phyloP scores from a whole-genome alignment of 2,329 filamentous ascomycete genomes.

The Sclerotinia spermophila region DNA sequence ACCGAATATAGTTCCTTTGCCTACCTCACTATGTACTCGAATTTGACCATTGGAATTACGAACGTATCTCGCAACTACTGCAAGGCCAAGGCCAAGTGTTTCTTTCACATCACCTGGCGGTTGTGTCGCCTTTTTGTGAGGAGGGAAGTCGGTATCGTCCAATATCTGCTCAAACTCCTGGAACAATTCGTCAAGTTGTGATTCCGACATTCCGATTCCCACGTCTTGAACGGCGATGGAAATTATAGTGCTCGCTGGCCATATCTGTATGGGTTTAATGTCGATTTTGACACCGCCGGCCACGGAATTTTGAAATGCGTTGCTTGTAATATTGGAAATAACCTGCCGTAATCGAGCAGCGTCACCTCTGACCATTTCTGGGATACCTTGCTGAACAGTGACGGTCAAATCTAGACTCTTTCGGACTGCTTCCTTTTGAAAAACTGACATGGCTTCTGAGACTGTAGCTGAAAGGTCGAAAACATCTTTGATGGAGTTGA shows the following conservation, averaged over 20 bases:
- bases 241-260: conserved; percentile 20
- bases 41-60: conserved; percentile 29
- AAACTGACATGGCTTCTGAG: conserved; percentile 70
- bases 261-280: conserved; percentile 19
- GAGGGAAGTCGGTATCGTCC: conserved; percentile 41
- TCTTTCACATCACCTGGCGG: conserved; percentile 8
- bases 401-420: conserved; percentile 22
- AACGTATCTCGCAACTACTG: conserved; percentile 29
- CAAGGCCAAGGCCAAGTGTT: conserved; percentile 29
- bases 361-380: conserved; percentile 26
- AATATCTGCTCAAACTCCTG: conserved; percentile 57
- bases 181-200: conserved; percentile 53
- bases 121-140: background rate
- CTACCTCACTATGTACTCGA: conserved; percentile 23
- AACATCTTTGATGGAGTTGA: conserved; percentile 73
- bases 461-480: conserved; percentile 72
- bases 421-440: conserved; percentile 64
- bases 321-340: conserved; percentile 27
- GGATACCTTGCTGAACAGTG: conserved; percentile 24
- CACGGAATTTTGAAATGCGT: conserved; percentile 28
- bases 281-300: conserved; percentile 28
- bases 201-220: conserved; percentile 27
- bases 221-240: conserved; percentile 27
- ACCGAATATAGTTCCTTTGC: conserved; percentile 27
- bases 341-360: conserved; percentile 27